phyloP scores from a whole-genome alignment of 2,329 filamentous ascomycete genomes.

The Ambrosiella beaveri region DNA sequence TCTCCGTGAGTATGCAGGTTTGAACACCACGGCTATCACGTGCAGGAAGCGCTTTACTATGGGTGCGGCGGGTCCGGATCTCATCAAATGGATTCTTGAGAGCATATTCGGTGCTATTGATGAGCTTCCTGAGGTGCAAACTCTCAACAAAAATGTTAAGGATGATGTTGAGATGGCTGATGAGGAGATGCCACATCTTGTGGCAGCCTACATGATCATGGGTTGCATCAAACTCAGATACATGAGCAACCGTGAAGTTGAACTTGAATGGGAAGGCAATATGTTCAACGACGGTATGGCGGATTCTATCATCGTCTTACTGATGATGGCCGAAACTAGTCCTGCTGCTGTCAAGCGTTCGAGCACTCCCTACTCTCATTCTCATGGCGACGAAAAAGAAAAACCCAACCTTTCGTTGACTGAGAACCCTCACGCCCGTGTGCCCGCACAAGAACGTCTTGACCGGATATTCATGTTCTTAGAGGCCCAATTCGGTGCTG shows the following conservation, averaged over 20 bases:
- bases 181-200: conserved; percentile 40
- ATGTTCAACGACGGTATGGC: conserved; percentile 95
- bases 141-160: conserved; percentile 19
- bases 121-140: conserved; percentile 40
- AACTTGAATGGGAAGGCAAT: conserved; percentile 95
- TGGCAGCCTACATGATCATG: conserved; percentile 59
- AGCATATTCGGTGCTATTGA: conserved; percentile 84
- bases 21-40: conserved; percentile 84
- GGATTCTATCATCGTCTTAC: conserved; percentile 86
- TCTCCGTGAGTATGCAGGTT: conserved; percentile 84
- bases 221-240: conserved; percentile 75
- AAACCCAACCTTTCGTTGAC: conserved; percentile 18
- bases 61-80: conserved; percentile 71
- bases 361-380: conserved; percentile 19
- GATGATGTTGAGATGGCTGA: conserved; percentile 37
- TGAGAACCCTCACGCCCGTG: conserved; percentile 55
- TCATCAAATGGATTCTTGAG: conserved; percentile 87
- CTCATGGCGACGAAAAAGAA: conserved; percentile 25
- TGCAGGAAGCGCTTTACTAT: conserved; percentile 85
- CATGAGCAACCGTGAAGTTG: conserved; percentile 58
- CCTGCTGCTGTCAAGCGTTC: conserved; percentile 78
- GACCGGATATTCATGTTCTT: conserved; percentile 86
- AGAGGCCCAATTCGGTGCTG: conserved; percentile 82
- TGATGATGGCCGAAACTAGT: conserved; percentile 82
- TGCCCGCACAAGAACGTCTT: conserved; percentile 59